Evolutionary conservation across 208 protist species (phyloP).

Genomic region (Trypanosoma platydactyli): DNA sequence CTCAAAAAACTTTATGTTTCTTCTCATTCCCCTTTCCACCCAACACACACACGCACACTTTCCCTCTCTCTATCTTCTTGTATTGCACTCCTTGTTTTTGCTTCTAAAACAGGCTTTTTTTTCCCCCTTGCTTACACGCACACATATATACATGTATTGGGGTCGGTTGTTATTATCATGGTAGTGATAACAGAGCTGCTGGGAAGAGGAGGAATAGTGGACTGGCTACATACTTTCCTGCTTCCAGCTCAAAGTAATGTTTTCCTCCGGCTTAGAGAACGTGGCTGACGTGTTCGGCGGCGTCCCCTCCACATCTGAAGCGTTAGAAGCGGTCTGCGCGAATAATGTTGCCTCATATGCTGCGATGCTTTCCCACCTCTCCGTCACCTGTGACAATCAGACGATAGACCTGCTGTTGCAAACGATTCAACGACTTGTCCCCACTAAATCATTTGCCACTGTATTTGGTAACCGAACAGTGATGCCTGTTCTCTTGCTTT

Average conservation of each 20-base stretch:
- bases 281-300: neutral
- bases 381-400: neutral
- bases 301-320: constrained; percentile 5
- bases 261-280: neutral
- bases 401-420: neutral
- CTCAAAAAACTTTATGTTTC: too few species aligned
- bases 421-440: neutral
- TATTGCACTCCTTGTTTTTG: too few species aligned
- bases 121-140: too few species aligned
- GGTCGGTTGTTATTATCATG: too few species aligned
- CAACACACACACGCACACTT: too few species aligned
- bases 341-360: constrained; percentile 4
- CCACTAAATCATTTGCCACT: neutral
- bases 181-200: too few species aligned
- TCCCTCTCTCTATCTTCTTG: too few species aligned
- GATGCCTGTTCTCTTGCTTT: constrained; percentile 10
- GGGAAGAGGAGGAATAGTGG: too few species aligned
- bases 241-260: constrained; percentile 14
- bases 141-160: too few species aligned
- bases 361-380: neutral
- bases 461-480: constrained; percentile 11
- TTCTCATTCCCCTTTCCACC: too few species aligned
- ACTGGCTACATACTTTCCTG: neutral
- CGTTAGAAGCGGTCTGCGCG: constrained; percentile 11
- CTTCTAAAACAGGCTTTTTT: too few species aligned